Conservation (phyloP, 169 alveolate genomes). For the Plasmodium billcollinsi region DNA sequence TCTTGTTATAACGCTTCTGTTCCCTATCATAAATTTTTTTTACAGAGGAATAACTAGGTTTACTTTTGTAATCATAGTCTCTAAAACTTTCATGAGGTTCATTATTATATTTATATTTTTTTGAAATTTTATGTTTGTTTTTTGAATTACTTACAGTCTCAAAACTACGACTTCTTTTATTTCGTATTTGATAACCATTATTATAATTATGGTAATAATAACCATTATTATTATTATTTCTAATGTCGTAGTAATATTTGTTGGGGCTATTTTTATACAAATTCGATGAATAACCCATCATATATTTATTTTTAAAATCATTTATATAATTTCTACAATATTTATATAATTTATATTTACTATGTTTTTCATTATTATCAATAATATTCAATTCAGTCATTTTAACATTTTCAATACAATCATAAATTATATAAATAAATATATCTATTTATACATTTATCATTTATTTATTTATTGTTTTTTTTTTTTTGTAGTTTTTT, state of each 20-base stretch:
- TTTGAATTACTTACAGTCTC: constrained; percentile 30
- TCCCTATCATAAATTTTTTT: constrained; percentile 21
- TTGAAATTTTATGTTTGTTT: constrained; percentile 13
- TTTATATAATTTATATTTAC: constrained; percentile 35
- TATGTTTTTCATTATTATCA: constrained; percentile 45
- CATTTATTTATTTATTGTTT: background rate
- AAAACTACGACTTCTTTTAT: constrained; percentile 40
- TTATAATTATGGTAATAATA: constrained; percentile 4
- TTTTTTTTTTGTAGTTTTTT: too few relatives aligned
- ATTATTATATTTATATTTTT: constrained; percentile 28
- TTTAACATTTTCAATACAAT: background rate
- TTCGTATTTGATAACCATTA: constrained; percentile 12
- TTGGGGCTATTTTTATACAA: constrained; percentile 48
- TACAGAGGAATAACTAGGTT: constrained; percentile 50
- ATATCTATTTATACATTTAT: background rate
- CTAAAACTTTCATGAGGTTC: constrained; percentile 18
- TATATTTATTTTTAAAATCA: constrained; percentile 43
- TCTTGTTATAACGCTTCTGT: constrained; percentile 23
- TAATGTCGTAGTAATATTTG: constrained; percentile 37
- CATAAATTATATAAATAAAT: too few relatives aligned
- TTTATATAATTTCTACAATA: constrained; percentile 49
- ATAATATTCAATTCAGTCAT: constrained; percentile 26
- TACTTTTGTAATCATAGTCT: constrained; percentile 26
- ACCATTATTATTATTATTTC: constrained; percentile 9
- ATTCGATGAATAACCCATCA: constrained; percentile 30